Percentiles rank a stretch among this genome's conserved stretches.
Conservation (phyloP, 1,284 basidiomycete species). For the Ceratobasidium sp. region DNA sequence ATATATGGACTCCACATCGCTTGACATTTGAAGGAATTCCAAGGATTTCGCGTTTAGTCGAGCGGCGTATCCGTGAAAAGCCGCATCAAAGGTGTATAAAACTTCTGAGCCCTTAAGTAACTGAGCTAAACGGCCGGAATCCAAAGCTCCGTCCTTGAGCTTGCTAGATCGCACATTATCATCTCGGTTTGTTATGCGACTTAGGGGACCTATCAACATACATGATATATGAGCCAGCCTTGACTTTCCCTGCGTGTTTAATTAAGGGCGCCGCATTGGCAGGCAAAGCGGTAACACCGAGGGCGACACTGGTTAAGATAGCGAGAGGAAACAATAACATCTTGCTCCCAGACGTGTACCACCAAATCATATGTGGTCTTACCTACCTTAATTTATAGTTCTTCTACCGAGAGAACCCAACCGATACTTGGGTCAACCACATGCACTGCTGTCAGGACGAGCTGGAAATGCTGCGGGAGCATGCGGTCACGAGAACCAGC, state of each 20-base stretch:
- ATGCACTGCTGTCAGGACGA: too few relatives aligned
- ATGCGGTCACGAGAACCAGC: too few relatives aligned
- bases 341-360: too few relatives aligned
- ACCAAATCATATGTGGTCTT: too few relatives aligned
- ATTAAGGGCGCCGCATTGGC: too few relatives aligned
- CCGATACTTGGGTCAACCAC: too few relatives aligned
- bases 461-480: too few relatives aligned
- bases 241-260: background rate
- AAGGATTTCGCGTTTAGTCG: background rate
- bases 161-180: background rate
- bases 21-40: background rate
- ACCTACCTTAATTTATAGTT: too few relatives aligned
- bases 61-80: slow-evolving; percentile 12
- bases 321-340: too few relatives aligned
- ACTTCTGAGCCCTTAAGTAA: background rate
- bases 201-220: background rate
- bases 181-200: background rate
- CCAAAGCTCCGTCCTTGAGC: background rate
- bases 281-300: too few relatives aligned
- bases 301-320: too few relatives aligned
- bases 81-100: background rate
- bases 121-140: background rate
- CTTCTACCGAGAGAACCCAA: too few relatives aligned
- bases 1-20: background rate
- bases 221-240: background rate